Conservation (phyloP, 192 early-diverging fungal genomes). For the Coemansia reversa region DNA sequence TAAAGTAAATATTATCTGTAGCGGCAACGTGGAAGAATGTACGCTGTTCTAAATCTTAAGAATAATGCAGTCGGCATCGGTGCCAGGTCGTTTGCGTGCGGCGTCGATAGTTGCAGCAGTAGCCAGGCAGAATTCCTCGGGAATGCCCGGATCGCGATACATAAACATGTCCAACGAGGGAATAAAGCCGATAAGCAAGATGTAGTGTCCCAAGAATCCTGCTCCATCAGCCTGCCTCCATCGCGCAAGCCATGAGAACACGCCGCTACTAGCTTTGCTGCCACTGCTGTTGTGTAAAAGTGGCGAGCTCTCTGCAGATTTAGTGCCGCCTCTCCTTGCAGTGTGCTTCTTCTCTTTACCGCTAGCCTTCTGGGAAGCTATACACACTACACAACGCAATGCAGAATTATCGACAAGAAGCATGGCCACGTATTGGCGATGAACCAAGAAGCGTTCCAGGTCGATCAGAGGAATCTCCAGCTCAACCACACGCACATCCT, state of each 20-base stretch:
- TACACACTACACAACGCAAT: slow-evolving; percentile 66
- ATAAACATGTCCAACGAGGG: slow-evolving; percentile 74
- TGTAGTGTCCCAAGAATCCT: slow-evolving; percentile 80
- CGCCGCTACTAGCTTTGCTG: slow-evolving; percentile 2
- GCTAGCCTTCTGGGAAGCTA: slow-evolving; percentile 20
- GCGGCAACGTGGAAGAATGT: no score
- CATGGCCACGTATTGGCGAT: slow-evolving; percentile 71
- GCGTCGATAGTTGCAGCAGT: slow-evolving; percentile 61
- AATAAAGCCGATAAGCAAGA: slow-evolving; percentile 84
- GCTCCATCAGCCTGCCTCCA: slow-evolving; percentile 21
- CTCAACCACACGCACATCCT: slow-evolving; percentile 68
- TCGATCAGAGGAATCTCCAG: slow-evolving; percentile 76
- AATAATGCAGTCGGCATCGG: slow-evolving; percentile 77
- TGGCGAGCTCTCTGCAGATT: no score
- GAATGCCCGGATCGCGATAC: slow-evolving; percentile 81
- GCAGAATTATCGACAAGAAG: slow-evolving; percentile 73
- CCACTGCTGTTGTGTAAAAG: no score
- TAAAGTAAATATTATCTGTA: no score
- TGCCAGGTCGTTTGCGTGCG: slow-evolving; percentile 69
- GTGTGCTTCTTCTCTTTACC: no score
- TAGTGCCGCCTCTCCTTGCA: no score
- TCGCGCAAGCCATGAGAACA: slow-evolving; percentile 30
- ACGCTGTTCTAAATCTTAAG: slow-evolving; percentile 32
- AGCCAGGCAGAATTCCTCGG: slow-evolving; percentile 70
- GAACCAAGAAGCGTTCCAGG: slow-evolving; percentile 78